Percentiles rank a stretch among this genome's conserved stretches.
These are phyloP conservation scores for Diaporthe amygdali DNA, from an alignment of 2,329 filamentous ascomycete genomes.

Conservation along the genomic window DNA sequence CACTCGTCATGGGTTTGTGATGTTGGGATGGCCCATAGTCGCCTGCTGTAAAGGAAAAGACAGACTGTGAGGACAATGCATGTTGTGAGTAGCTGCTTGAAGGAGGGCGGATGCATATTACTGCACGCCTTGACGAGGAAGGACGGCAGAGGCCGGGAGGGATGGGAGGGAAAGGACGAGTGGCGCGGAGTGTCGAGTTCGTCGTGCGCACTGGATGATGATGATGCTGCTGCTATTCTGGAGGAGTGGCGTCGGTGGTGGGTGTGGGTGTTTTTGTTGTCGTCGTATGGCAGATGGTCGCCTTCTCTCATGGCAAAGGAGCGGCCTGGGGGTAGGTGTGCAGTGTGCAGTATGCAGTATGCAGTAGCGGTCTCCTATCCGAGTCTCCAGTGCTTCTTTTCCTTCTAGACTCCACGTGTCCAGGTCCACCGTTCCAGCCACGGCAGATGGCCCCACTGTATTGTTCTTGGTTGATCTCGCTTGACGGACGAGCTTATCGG, in stretches of 20 bases:
- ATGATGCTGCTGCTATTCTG: too few relatives aligned
- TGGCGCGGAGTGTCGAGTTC: neutral
- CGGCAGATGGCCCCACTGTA: constrained; percentile 2
- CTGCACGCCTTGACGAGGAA: constrained; percentile 14
- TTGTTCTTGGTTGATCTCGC: constrained; percentile 3
- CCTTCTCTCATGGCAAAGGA: constrained; percentile 9
- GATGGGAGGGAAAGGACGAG: neutral
- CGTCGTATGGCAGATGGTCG: neutral
- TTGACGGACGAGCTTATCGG: constrained; percentile 1
- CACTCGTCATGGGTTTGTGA: constrained; percentile 22
- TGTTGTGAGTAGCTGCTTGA: constrained; percentile 24
- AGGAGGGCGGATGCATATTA: constrained; percentile 25
- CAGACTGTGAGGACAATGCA: constrained; percentile 24
- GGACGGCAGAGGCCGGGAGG: constrained; percentile 16
- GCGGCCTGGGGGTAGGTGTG: neutral
- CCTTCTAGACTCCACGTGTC: constrained; percentile 3
- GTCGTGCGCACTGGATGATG: constrained; percentile 11
- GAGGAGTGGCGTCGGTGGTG: constrained; percentile 2
- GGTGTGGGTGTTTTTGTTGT: constrained; percentile 2
- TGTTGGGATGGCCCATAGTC: constrained; percentile 18
- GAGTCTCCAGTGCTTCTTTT: constrained; percentile 2
- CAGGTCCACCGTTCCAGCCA: constrained; percentile 3
- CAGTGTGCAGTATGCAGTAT: neutral
- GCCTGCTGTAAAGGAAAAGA: constrained; percentile 26
- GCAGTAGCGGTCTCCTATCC: constrained; percentile 6